Evolutionary conservation across 2,329 filamentous ascomycete genomes (phyloP), one percentile per base, ranked within the genome.

Genomic region (Coniochaeta prunicola): DNA sequence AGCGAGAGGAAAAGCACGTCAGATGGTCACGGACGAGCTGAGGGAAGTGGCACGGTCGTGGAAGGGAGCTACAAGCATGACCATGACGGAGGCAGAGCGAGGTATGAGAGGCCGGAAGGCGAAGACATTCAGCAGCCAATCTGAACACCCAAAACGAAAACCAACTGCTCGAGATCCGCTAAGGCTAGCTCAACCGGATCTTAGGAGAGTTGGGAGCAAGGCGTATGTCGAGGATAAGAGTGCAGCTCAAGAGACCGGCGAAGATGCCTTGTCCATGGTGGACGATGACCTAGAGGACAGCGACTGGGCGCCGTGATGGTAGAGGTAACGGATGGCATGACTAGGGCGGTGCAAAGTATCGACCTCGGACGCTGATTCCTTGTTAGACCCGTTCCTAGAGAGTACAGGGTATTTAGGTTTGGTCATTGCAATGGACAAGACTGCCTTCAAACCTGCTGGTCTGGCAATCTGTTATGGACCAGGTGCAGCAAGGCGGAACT

Each of bases 11-110:
- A 54, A 59, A 8, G 69, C 69, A n/a, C 62, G 70, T 17, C 17
- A 53, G 24, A 10, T 42, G 30, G 61, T 69, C 4, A 53, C 28
- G 54, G 38, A 40, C 4, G 57, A 54, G 57, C 40, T 69, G 3
- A 59, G 59, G n/a, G 61, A 68, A 15, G 53, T 66, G 19, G 61
- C 59, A 6, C 60, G 21, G 36, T 34, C 28, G 12, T 70, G 68
- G 68, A 65, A 63, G 5, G 59, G 61, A 12, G 28, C n/a, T 2
- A 55, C 4, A 34, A 26, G 19, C 12, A 5, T 57, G 17, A 24
- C 58, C 26, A 30, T 30, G 15, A 59, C 40, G 57, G n/a, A n/a
- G 0, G 59, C 58, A 38, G 30, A 34, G 13, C 5, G 26, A 4
- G 45, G 21, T 15, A 50, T 4, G 6, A 21, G 24, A 15, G 42